Percentiles rank a stretch among this genome's conserved stretches.
Evolutionary conservation across 139 green algal genomes (phyloP).

Genomic region (Micromonas pusilla): DNA sequence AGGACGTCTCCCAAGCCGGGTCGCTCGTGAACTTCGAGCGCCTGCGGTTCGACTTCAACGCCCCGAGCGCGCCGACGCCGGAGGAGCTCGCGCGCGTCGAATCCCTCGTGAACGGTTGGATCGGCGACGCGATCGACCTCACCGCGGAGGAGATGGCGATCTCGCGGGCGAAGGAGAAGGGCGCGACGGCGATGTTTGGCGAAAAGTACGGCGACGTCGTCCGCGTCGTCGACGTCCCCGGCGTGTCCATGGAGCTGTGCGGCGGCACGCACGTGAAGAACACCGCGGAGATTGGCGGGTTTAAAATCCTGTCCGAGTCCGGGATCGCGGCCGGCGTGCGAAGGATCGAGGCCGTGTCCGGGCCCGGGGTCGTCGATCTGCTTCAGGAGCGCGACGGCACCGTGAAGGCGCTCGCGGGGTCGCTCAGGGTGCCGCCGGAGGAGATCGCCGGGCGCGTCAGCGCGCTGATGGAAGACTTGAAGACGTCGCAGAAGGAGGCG

Average conservation of each 20-base stretch:
- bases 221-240: conserved; percentile 72
- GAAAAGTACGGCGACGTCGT: conserved; percentile 89
- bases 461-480: conserved; percentile 57
- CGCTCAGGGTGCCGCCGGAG: conserved; percentile 33
- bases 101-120: conserved; percentile 74
- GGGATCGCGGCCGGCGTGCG: conserved; percentile 80
- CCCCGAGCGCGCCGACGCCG: conserved; percentile 26
- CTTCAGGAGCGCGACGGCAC: conserved; percentile 45
- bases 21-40: conserved; percentile 63
- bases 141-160: conserved; percentile 56
- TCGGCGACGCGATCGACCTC: conserved; percentile 36
- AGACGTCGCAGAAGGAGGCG: conserved; percentile 53
- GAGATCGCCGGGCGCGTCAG: conserved; percentile 40
- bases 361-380: conserved; percentile 35
- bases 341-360: conserved; percentile 81
- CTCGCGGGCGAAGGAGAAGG: conserved; percentile 65
- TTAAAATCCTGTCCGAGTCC: conserved; percentile 74
- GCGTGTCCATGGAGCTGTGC: conserved; percentile 75
- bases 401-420: conserved; percentile 44
- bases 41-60: conserved; percentile 65
- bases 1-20: conserved; percentile 75
- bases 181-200: conserved; percentile 86
- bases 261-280: conserved; percentile 61
- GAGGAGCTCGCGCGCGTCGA: conserved; percentile 63
- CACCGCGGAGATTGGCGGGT: conserved; percentile 64